Base-by-base conservation (phyloP, 2,329 filamentous ascomycete species). In the Aspergillus latus region DNA sequence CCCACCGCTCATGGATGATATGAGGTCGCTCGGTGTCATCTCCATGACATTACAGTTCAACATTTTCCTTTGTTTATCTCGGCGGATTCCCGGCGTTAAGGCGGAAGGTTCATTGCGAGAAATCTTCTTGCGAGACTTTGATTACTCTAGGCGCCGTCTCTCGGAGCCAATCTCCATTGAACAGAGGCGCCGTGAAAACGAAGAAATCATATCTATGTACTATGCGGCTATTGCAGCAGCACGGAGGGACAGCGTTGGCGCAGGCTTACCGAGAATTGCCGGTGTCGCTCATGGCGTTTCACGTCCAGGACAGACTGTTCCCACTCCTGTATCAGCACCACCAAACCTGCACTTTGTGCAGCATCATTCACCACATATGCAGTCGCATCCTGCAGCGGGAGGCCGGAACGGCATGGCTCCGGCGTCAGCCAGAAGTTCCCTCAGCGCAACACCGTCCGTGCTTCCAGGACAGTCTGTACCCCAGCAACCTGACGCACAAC, bases 1-100 rank as follows among this genome's bases (percentile, higher is more conserved):
- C 61, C 85, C 85, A 3, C 80, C 84, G 4, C 70, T 85, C n/a
- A 77, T 83, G 34, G 75, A 78, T 52, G 85, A 88, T 62, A 70
- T 88, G 29, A 65, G 68, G n/a, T 62, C 69, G 10, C 74, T 88
- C 36, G 65, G 68, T 5, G 67, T 87, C 10, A 67, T 66, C 6
- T 88, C 85, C 0, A 66, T 72, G 0, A 74, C 79, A 1, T 69
- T 88, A 6, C 82, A 85, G 62, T 69, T 68, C 1, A 79, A 84
- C 29, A 69, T 84, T 2, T 87, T 86, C 54, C 49, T 64, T 11
- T 67, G 67, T 7, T 62, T 67, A 15, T 67, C 63, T 49, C 70
- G 72, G 8, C 60, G 64, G 39, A 46, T 74, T 9, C 64, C 62
- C 30, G 62, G 59, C 2, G 15, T 34, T 5, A 51, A 28, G 4